Evolutionary conservation across 1,284 basidiomycete species (phyloP), one percentile per base, ranked within the genome.

Genomic region (Ceratobasidium sp.): DNA sequence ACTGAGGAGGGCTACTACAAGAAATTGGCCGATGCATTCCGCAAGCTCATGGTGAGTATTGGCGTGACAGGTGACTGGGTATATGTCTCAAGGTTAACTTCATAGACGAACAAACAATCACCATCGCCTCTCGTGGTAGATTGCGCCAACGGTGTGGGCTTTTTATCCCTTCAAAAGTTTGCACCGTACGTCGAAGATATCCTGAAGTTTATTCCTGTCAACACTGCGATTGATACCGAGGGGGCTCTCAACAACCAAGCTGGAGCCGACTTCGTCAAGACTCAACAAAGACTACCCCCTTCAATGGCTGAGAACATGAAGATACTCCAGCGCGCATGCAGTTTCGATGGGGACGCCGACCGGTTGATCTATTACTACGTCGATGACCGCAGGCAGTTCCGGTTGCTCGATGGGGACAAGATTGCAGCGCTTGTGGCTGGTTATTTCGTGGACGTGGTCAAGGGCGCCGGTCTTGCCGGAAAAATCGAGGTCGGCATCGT

Each of bases 231-330:
- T 55, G 84, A 85, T 16, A 90, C 88, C 5, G 80, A 85, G 0
- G 93, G 93, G 30, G 88, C 88, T 0, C 87, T 99, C 75, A 98
- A 99, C 82, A 85, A 89, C 76, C 83, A 89, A 48, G 98, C 95
- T 79, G 97, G 97, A 52, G 97, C 97, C 55, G 97, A 99, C 82
- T 99, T 86, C 79, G 97, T 99, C 78, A 99, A 99, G 85, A 98
- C 96, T 3, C 86, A 85, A 57, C 96, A 98, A 82, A 89, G 85
- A 74, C 82, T 94, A 1, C 96, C 96, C 3, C 91, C 91, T 28
- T 89, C 90, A 9, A 82, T 97, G 26, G 80, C 81, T 5, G 84
- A 87, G 39, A 81, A 83, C 45, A 81, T 93, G 52, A 84, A 86
- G 75, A 85, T 88, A 60, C 89, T 91, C 26, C 88, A 95, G 77